Conservation (phyloP, 495 filamentous ascomycete genomes). For the Sordaria brevicollis region DNA sequence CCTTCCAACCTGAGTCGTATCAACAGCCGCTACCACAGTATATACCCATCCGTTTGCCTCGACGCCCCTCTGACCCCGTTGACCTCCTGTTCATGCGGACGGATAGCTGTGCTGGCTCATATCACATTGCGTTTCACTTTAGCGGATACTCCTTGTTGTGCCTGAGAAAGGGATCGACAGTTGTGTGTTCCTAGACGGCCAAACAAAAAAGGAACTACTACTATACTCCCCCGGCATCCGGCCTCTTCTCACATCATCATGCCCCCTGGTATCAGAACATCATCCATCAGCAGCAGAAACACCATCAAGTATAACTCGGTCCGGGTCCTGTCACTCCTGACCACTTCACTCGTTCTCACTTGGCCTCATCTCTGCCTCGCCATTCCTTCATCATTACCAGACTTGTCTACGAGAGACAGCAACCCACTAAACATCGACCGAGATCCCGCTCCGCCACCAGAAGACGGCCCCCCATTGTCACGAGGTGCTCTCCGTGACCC, state of each 20-base stretch:
- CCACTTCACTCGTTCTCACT: conserved; percentile 22
- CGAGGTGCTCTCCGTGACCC: conserved; percentile 44
- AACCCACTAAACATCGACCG: conserved; percentile 42
- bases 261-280: conserved; percentile 11
- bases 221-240: conserved; percentile 5
- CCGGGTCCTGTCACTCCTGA: conserved; percentile 16
- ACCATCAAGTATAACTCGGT: conserved; percentile 16
- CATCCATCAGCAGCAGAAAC: neutral
- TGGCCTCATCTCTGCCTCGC: conserved; percentile 20
- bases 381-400: conserved; percentile 2
- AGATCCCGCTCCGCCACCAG: conserved; percentile 46
- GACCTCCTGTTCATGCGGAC: conserved; percentile 21
- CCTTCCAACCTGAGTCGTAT: conserved; percentile 17
- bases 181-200: conserved; percentile 6
- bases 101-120: conserved; percentile 25
- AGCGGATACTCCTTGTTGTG: conserved; percentile 25
- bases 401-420: conserved; percentile 26
- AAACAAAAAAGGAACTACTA: conserved; percentile 4
- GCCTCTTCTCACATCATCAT: conserved; percentile 18
- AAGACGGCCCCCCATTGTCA: conserved; percentile 48
- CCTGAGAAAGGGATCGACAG: conserved; percentile 23
- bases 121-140: conserved; percentile 37
- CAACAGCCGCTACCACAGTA: conserved; percentile 37
- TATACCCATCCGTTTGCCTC: conserved; percentile 33
- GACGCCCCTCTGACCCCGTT: conserved; percentile 3